These are phyloP conservation scores for Chaetomium fimeti DNA, from an alignment of 495 filamentous ascomycete genomes.

Conservation along the genomic window DNA sequence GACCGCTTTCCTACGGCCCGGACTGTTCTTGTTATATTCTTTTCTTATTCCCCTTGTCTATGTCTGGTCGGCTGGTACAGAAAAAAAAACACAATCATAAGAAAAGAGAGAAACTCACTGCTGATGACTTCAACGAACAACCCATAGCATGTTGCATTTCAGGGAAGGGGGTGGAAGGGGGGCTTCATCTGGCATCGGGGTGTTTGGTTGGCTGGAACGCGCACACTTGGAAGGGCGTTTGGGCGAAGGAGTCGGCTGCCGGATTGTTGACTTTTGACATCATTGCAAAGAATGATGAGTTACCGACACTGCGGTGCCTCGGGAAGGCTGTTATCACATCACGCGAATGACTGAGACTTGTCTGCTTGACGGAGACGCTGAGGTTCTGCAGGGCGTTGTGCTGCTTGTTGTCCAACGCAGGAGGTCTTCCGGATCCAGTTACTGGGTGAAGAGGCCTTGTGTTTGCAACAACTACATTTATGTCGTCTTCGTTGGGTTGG, in stretches of 20 bases:
- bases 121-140: slow-evolving; percentile 33
- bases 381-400: neutral
- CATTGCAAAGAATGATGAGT: slow-evolving; percentile 23
- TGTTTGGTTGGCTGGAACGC: slow-evolving; percentile 24
- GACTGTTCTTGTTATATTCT: neutral
- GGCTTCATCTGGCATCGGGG: slow-evolving; percentile 29
- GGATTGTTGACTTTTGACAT: slow-evolving; percentile 21
- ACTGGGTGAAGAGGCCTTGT: neutral
- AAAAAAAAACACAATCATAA: slow-evolving; percentile 20
- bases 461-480: neutral
- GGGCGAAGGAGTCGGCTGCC: slow-evolving; percentile 18
- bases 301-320: neutral
- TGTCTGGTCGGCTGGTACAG: slow-evolving; percentile 20
- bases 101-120: slow-evolving; percentile 23
- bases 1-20: neutral
- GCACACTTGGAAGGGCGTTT: slow-evolving; percentile 31
- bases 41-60: slow-evolving; percentile 7
- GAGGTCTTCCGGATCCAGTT: neutral
- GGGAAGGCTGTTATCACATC: neutral
- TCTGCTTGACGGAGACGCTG: neutral
- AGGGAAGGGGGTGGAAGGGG: slow-evolving; percentile 18
- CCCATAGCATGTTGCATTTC: slow-evolving; percentile 34
- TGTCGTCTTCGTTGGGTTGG: neutral
- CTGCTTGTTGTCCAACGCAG: neutral
- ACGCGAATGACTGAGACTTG: neutral